These are phyloP conservation scores for Cornus kousa DNA, from an alignment of 148 eudicot species.

Conservation along the genomic window DNA sequence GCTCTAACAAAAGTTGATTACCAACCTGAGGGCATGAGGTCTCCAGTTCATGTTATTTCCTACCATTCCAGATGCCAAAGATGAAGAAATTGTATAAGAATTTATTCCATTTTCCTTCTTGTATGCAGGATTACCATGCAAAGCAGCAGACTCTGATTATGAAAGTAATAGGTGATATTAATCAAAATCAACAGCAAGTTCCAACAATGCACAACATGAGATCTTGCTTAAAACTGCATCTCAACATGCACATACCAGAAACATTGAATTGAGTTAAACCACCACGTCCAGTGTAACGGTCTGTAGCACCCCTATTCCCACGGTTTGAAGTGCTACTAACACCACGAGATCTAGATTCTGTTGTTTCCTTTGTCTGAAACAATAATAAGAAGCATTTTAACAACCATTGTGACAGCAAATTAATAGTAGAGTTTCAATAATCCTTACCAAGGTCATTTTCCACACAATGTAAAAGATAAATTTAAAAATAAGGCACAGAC, in stretches of 20 bases:
- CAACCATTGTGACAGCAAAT: background rate
- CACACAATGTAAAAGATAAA: too few species aligned
- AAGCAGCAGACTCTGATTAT: conserved; percentile 50
- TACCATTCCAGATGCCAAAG: conserved; percentile 32
- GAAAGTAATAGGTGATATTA: background rate
- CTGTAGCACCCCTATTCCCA: conserved; percentile 55
- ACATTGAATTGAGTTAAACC: conserved; percentile 38
- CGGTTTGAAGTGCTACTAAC: conserved; percentile 51
- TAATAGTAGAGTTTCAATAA: background rate
- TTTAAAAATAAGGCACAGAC: background rate
- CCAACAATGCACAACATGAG: background rate
- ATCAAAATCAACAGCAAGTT: conserved; percentile 7
- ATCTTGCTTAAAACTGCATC: background rate
- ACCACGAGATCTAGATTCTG: conserved; percentile 76
- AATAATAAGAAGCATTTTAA: background rate
- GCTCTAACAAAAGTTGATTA: conserved; percentile 9
- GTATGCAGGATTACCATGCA: conserved; percentile 55
- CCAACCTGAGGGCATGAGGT: conserved; percentile 52
- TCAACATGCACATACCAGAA: conserved; percentile 43
- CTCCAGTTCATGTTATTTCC: conserved; percentile 41
- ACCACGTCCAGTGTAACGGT: conserved; percentile 63
- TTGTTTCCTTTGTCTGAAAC: conserved; percentile 62
- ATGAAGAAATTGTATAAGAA: conserved; percentile 30
- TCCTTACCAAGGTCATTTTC: background rate
- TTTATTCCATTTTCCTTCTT: conserved; percentile 75